Base-by-base conservation (phyloP, 805 yeast species). In the Candida endomychidarum region DNA sequence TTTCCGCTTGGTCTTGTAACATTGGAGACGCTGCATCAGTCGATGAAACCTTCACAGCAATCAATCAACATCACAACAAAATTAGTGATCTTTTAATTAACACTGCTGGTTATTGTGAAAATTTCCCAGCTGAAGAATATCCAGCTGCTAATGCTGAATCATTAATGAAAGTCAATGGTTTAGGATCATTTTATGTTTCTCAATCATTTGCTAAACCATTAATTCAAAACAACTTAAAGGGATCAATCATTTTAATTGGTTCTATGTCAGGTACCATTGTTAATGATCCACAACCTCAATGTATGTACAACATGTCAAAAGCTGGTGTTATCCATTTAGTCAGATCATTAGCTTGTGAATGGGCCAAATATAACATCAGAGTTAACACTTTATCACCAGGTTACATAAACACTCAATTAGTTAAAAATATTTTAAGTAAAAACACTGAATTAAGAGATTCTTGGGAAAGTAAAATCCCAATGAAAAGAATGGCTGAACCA, bases 21-120 rank as follows among this genome's bases (percentile, higher is more conserved):
- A 82, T 85, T 52, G 80, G 86, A 3, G 81, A 81, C 52, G 74
- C 82, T 15, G 72, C 61, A 28, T 60, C 70, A 36, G 90, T 84
- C 40, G 81, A 78, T 37, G 61, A 63, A 21, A 68, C 77, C 4
- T 80, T 83, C 55, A 51, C 60, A 16, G 69, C 73, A 24, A 74
- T 81, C 49, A 74, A 75, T 51, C 70, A 65, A 37, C 80, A 74
- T 56, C 84, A 82, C 58, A 79, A 76, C 20, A 67, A 73, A 44
- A 70, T 81, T 31, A 80, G 88, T 26, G 78, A 80, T 50, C 67
- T 83, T 48, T 70, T 85, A 51, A 74, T 85, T 45, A 83, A 85
- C 70, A 75, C 88, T 37, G 93, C 95, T n/a, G 93, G 95, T 10
- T 85, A 81, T 67, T 82, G 89, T 57, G 89, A 85, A 62, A 85